Base-by-base conservation (phyloP, 2,329 filamentous ascomycete species). In the Emmonsiellopsis sp. region DNA sequence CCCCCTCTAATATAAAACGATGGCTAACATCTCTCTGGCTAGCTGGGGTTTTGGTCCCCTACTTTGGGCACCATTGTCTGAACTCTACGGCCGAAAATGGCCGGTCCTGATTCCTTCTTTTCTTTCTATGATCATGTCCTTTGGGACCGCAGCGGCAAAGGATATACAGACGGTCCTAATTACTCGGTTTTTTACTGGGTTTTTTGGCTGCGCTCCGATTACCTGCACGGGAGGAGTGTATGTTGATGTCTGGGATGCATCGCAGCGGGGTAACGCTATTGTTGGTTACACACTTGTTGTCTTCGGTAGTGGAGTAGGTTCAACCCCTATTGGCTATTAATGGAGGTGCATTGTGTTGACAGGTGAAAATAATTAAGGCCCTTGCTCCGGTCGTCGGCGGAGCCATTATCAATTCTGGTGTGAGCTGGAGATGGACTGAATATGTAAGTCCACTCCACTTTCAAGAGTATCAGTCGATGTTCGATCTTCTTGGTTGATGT, bases 191-290 rank as follows among this genome's bases (percentile, higher is more conserved):
- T 84, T 84, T 54, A 74, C 77, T 2, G 83, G 78, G 0, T 77
- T 85, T 53, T 85, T 85, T 57, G 78, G 79, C 9, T 79, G 78
- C 0, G 83, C 84, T 0, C 83, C 84, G 0, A 77, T 88, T 0
- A 87, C 83, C 0, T 86, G 85, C 58, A 86, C 83, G 0, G 84
- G 84, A 2, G 84, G 84, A 32, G 84, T 87, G 0, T 62, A 88
- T 4, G 81, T 79, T 27, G 85, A 88, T 66, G 71, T 88, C 31
- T 87, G 76, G 69, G 68, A 75, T 0, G 75, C 84, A 0, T 75
- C 78, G 2, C 68, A 81, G 59, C 74, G 85, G 54, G 85, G 83
- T 48, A 57, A 67, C 11, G 71, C 69, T 17, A 73, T 78, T 45
- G 74, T 75, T 6, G 65, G 77, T 6, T 80, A 78, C 61, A 69